Evolutionary conservation across 192 early-diverging fungal genomes (phyloP), one percentile per base, ranked within the genome.

Genomic region (Backusella parvicylindrica): DNA sequence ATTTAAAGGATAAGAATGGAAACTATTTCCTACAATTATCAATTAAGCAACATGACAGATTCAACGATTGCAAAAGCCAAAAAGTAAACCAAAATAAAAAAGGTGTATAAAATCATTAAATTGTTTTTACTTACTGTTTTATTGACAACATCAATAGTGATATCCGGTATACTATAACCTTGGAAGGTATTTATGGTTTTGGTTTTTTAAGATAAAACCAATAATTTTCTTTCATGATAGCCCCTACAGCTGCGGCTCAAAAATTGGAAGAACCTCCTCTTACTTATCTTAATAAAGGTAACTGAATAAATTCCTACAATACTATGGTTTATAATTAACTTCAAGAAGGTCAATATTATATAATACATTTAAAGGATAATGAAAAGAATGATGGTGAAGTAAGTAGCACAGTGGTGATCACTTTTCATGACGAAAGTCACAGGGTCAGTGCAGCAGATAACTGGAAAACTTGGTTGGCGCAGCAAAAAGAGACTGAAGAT

Each of bases 231-330:
- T n/a, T 40, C 15, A 23, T 53, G 32, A 40, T 33, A 77, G 86
- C 87, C 50, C 86, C 86, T 28, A 89, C 86, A n/a, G 87, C 87
- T 2, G 83, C 84, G 21, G 82, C 84, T 72, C 86, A 84, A 50
- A 78, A 79, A 0, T 77, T 85, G 3, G 89, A 89, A 38, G 91
- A 90, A 30, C 75, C 87, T 0, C 82, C 90, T 26, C 77, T 92
- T 38, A 92, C 92, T 2, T 92, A 93, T 43, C 85, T 93, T 33
- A 93, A 93, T 74, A 89, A 90, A 80, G 92, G 92, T 81, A 88
- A 79, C 73, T 47, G 33, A 26, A 28, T 60, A 28, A 28, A 60
- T 6, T 0, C 1, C 12, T 60, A 7, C 28, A 11, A 60, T 28
- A 26, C 2, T 12, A 23, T 60, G 12, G 4, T 4, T 60, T 60